Conservation (phyloP, 2,329 filamentous ascomycete genomes). For the Fusarium euwallaceae region DNA sequence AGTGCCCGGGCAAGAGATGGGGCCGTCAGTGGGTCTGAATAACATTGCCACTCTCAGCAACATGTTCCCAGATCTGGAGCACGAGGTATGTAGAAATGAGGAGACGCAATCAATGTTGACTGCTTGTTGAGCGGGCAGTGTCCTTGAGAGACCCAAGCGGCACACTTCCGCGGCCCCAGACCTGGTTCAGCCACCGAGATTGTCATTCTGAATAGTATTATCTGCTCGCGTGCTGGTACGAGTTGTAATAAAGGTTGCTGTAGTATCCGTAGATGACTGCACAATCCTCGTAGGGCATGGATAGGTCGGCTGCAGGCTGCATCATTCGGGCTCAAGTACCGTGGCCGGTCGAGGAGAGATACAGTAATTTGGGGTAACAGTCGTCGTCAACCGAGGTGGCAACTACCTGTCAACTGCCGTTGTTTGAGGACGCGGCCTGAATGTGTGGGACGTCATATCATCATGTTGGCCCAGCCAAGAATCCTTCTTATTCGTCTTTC, state of each 20-base stretch:
- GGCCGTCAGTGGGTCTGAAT: conserved; percentile 8
- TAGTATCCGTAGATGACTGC: conserved; percentile 1
- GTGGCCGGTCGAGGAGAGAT: neutral
- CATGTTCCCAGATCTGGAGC: conserved; percentile 7
- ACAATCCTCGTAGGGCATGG: neutral
- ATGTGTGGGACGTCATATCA: neutral
- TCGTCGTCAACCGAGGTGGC: conserved; percentile 5
- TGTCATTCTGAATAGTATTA: neutral
- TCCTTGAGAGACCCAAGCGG: conserved; percentile 5
- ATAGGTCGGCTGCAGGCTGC: conserved; percentile 1
- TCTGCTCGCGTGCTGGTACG: neutral
- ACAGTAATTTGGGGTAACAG: neutral
- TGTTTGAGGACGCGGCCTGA: neutral
- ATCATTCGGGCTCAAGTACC: neutral
- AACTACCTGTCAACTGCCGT: conserved; percentile 5
- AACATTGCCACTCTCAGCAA: neutral
- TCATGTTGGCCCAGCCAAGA: neutral
- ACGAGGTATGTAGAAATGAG: conserved; percentile 5
- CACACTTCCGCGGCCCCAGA: conserved; percentile 10
- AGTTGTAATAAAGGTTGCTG: neutral
- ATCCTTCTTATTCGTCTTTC: neutral
- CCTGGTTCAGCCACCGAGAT: neutral
- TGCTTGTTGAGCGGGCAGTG: conserved; percentile 7
- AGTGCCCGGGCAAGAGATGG: conserved; percentile 16
- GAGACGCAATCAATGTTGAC: conserved; percentile 2